These are phyloP conservation scores for Acanthamoeba pearcei DNA, from an alignment of 208 protist genomes.

Conservation along the genomic window DNA sequence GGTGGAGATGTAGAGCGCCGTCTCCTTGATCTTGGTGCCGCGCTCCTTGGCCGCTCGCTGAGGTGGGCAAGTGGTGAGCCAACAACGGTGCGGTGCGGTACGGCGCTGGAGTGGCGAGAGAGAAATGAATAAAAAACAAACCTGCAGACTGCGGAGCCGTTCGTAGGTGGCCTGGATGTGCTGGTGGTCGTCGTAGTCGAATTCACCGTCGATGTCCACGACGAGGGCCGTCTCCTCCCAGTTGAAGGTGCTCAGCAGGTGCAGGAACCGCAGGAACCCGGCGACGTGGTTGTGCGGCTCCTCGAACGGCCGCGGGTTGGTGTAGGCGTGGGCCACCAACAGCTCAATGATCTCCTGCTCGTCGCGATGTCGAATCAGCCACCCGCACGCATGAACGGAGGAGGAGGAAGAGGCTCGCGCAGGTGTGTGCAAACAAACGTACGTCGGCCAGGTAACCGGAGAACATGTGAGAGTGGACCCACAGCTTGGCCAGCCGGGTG, in stretches of 20 bases:
- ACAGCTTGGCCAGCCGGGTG: neutral
- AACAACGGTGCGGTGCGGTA: too few relatives aligned
- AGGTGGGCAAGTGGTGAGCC: neutral
- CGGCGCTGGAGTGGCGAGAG: neutral
- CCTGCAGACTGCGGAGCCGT: conserved; percentile 14
- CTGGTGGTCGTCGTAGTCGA: neutral
- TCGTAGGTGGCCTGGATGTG: conserved; percentile 43
- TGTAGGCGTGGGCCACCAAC: neutral
- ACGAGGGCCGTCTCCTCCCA: conserved; percentile 58
- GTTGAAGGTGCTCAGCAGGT: conserved; percentile 36
- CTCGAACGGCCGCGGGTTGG: conserved; percentile 13
- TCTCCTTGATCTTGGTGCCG: conserved; percentile 40
- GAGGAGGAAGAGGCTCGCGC: neutral
- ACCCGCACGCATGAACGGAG: neutral
- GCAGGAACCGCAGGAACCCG: conserved; percentile 55
- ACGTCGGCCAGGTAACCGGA: too few relatives aligned
- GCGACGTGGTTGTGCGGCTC: neutral
- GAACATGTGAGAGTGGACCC: too few relatives aligned
- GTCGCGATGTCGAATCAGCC: neutral
- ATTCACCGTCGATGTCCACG: conserved; percentile 45
- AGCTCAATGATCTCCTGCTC: conserved; percentile 41
- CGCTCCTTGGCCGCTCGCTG: conserved; percentile 20
- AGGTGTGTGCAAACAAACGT: too few relatives aligned
- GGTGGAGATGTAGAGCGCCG: conserved; percentile 18
- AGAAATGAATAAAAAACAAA: neutral